A percentile compares a stretch with the other conserved stretches of the same genome.
phyloP scores from a whole-genome alignment of 2,329 filamentous ascomycete species.

The Cordyceps militaris region DNA sequence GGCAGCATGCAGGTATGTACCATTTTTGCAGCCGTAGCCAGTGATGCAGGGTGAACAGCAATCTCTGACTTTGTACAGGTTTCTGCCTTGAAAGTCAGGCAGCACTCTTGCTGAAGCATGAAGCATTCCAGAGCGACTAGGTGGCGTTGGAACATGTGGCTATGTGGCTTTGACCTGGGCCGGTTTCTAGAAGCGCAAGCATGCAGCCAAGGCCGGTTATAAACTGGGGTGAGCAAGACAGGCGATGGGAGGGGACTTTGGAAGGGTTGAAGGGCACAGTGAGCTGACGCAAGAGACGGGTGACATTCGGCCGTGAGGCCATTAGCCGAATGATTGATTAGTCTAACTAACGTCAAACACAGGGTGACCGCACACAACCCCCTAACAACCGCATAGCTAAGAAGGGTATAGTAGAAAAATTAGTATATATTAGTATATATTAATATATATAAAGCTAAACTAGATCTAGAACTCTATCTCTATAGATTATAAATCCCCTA shows the following conservation, averaged over 20 bases:
- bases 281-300: background rate
- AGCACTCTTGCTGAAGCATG: background rate
- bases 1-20: background rate
- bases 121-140: too few species aligned
- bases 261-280: too few species aligned
- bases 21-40: background rate
- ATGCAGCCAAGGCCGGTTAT: background rate
- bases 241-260: background rate
- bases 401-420: too few species aligned
- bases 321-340: conserved; percentile 2
- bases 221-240: background rate
- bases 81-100: background rate
- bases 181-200: background rate
- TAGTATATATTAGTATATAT: too few species aligned
- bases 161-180: background rate
- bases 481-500: too few species aligned
- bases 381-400: too few species aligned
- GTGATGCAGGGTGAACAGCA: background rate
- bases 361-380: too few species aligned
- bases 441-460: too few species aligned
- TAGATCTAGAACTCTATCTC: too few species aligned
- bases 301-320: background rate
- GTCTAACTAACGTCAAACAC: background rate
- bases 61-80: background rate
- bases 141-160: too few species aligned